phyloP scores from a whole-genome alignment of 1,284 basidiomycete species.

The Jaminaea rosea region DNA sequence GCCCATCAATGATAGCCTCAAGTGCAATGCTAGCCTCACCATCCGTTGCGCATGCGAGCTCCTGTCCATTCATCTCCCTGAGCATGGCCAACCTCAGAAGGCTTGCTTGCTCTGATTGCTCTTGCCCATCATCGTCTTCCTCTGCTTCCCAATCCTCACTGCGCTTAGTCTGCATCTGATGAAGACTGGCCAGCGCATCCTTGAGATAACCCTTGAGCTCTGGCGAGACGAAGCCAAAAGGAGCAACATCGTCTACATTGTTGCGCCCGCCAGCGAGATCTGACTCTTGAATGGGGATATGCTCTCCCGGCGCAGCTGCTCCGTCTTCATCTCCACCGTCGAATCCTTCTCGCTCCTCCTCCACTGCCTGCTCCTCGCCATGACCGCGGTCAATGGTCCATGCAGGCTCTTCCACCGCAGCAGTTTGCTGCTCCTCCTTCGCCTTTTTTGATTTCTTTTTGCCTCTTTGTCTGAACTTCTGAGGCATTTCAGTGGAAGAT shows the following conservation, averaged over 20 bases:
- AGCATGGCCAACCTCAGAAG: slow-evolving; percentile 38
- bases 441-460: neutral
- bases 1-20: slow-evolving; percentile 26
- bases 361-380: neutral
- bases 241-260: slow-evolving; percentile 23
- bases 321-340: neutral
- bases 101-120: slow-evolving; percentile 21
- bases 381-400: neutral
- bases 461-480: neutral
- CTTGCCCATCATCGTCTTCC: slow-evolving; percentile 6
- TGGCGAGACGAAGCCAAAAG: slow-evolving; percentile 36
- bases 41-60: slow-evolving; percentile 39
- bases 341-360: neutral
- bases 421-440: neutral
- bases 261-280: too few relatives aligned
- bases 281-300: neutral
- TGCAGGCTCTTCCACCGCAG: neutral
- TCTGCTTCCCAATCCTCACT: slow-evolving; percentile 3
- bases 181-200: slow-evolving; percentile 15
- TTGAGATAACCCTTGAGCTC: slow-evolving; percentile 39
- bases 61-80: slow-evolving; percentile 38
- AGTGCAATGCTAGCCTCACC: slow-evolving; percentile 38
- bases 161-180: slow-evolving; percentile 8
- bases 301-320: neutral
- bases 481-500: too few relatives aligned